Base-by-base conservation (phyloP, 73 alveolate species). In the Tetrahymena malaccensis region DNA sequence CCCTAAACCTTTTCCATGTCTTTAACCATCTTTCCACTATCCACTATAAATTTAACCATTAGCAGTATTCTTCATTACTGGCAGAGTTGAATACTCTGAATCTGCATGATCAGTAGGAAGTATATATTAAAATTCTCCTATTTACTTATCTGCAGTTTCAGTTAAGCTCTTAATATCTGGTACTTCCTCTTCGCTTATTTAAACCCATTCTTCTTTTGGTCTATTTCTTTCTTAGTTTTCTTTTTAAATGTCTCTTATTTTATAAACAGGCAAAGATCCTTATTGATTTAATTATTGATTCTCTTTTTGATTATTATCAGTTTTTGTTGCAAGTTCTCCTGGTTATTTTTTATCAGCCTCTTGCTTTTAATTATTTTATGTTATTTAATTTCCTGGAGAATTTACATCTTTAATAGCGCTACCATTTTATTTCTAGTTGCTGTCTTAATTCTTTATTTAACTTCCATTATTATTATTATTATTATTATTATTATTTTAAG, bases 1-100 rank as follows among this genome's bases (percentile, higher is more conserved):
- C 43, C 97, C 94, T 50, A 95, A 89, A 34, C 99, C 99, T 83
- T 94, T 21, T 17, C 99, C 99, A 83, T 97, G 94, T 83, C 98
- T 95, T 43, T 57, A 85, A 27, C 96, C 96, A 58, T 40, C 70
- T 44, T 96, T 96, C 98, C 98, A 96, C 38, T 96, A 94, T 19
- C 98, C 98, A 85, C 89, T 95, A 94, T 96, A 96, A 10, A 96
- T 96, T 58, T 85, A 56, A 17, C 96, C 94, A 93, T 96, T 70
- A 27, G 89, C 3, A 31, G 37, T 70, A 12, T 70, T n/a, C 25
- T 70, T 70, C 89, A 70, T 70, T 5, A 70, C 37, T 4, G 89
- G 43, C 5, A 70, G 43, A 25, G 89, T 70, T n/a, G 89, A 70
- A n/a, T 70, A 70, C 22, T 70, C 89, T 9, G 89, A 15, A 0